Percentiles rank a stretch among this genome's conserved stretches.
phyloP scores from a whole-genome alignment of 768 basidiomycete species.

The Glaciozyma antarctica region DNA sequence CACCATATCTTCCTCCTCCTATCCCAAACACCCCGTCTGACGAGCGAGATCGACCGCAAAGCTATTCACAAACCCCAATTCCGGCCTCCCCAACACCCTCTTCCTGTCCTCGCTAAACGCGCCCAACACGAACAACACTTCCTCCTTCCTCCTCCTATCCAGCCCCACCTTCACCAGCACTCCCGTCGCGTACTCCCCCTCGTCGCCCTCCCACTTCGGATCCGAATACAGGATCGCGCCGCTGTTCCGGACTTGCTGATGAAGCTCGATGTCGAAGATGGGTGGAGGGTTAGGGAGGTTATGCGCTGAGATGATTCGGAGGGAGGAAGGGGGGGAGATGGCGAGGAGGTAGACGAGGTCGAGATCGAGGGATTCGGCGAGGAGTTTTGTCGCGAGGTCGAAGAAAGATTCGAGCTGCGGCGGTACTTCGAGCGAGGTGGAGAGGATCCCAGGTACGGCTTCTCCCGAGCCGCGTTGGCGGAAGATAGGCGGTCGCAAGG shows the following conservation, averaged over 20 bases:
- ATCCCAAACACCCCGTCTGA: too few relatives aligned
- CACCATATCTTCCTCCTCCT: too few relatives aligned
- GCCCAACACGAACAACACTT: constrained; percentile 17
- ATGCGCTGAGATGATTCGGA: constrained; percentile 11
- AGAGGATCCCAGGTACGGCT: too few relatives aligned
- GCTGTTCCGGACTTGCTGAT: constrained; percentile 4
- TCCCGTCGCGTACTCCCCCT: constrained; percentile 16
- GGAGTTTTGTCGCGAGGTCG: constrained; percentile 28
- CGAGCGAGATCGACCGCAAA: background rate
- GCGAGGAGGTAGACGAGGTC: constrained; percentile 17
- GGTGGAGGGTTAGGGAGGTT: constrained; percentile 19
- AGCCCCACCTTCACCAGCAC: constrained; percentile 12
- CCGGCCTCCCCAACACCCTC: constrained; percentile 3
- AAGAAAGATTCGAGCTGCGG: constrained; percentile 7
- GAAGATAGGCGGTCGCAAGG: too few relatives aligned
- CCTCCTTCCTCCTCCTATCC: background rate
- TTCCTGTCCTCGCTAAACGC: constrained; percentile 17
- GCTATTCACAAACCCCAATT: background rate
- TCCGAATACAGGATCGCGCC: constrained; percentile 7
- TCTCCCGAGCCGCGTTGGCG: background rate
- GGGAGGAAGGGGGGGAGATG: constrained; percentile 7
- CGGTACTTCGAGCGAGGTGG: too few relatives aligned
- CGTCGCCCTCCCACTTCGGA: background rate
- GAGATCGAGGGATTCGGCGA: constrained; percentile 25
- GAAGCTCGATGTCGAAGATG: constrained; percentile 12